Evolutionary conservation across 2,329 filamentous ascomycete species (phyloP).

Genomic region (Pseudonectria foliicola): DNA sequence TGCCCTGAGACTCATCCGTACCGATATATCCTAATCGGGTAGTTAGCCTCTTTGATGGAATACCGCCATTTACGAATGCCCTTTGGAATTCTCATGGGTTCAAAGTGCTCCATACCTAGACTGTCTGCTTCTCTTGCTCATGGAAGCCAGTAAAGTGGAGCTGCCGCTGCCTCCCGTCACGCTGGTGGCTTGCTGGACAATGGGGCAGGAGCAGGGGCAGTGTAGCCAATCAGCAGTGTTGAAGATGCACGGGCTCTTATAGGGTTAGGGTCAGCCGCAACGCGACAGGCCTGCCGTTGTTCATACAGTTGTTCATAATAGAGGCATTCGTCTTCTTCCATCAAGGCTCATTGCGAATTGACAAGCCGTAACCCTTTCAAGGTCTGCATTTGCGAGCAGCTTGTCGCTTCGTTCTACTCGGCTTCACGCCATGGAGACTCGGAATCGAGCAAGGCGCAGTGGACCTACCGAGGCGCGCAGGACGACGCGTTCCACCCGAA

Average conservation of each 20-base stretch:
- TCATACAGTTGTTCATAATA: conserved; percentile 1
- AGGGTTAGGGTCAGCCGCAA: conserved; percentile 18
- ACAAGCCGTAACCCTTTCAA: too few species aligned
- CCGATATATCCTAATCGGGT: too few species aligned
- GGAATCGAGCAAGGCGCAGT: conserved; percentile 9
- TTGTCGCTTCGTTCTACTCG: background rate
- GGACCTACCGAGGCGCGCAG: conserved; percentile 4
- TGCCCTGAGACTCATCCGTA: too few species aligned
- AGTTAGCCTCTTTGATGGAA: too few species aligned
- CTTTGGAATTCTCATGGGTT: too few species aligned
- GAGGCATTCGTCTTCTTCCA: background rate
- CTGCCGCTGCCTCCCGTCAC: background rate
- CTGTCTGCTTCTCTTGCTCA: too few species aligned
- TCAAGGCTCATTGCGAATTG: background rate
- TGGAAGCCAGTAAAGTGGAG: background rate
- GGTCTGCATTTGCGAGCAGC: background rate
- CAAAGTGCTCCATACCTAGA: too few species aligned
- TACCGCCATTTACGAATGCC: too few species aligned
- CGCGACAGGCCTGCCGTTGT: too few species aligned
- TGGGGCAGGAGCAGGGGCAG: background rate
- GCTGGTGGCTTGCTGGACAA: background rate
- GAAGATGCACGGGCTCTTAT: conserved; percentile 7
- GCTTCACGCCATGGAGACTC: conserved; percentile 12
- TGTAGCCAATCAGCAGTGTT: conserved; percentile 5
- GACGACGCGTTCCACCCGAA: conserved; percentile 12